phyloP scores from a whole-genome alignment of 2,329 filamentous ascomycete genomes.

The Alternaria arbusti region DNA sequence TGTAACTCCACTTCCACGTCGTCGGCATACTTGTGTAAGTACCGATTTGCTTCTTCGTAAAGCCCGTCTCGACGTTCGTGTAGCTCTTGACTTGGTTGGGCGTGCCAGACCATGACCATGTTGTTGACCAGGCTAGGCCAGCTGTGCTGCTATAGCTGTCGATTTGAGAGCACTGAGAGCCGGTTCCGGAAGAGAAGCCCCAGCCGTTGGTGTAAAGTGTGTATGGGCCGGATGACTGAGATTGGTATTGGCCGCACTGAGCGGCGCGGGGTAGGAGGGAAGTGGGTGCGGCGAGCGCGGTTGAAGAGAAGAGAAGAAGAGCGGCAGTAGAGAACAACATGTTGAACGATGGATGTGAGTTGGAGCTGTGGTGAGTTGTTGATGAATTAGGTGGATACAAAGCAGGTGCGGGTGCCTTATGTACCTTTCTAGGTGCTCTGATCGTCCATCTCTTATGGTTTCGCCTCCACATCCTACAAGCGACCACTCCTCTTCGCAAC shows the following conservation, averaged over 20 bases:
- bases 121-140: background rate
- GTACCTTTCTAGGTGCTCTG: background rate
- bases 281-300: background rate
- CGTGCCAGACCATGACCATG: background rate
- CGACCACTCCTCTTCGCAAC: too few relatives aligned
- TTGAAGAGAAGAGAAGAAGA: background rate
- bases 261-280: background rate
- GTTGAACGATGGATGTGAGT: accelerated
- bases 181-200: background rate
- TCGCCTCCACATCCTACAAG: background rate
- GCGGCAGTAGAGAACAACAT: background rate
- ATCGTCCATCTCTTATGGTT: background rate
- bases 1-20: background rate
- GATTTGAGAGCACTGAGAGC: background rate
- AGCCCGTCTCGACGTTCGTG: background rate
- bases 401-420: background rate
- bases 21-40: background rate
- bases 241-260: background rate
- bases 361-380: background rate
- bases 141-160: background rate
- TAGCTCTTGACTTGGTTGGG: background rate
- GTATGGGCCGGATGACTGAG: background rate
- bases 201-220: background rate
- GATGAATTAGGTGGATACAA: background rate
- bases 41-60: background rate